Evolutionary conservation across 192 early-diverging fungal species (phyloP).

Genomic region (Haplosporangium gracile): DNA sequence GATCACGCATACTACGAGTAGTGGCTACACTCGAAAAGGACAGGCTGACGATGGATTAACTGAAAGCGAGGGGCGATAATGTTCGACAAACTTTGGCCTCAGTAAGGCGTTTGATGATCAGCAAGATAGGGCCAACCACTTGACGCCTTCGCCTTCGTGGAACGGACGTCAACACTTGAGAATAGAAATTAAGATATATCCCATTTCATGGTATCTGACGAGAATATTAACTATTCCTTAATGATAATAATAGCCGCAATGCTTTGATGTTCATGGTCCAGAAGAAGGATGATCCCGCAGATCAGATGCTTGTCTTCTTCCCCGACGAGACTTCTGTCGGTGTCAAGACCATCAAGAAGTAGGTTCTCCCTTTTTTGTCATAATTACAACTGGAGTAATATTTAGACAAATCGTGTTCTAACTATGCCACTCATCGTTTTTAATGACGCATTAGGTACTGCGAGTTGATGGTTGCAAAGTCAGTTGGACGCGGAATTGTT

Average conservation of each 20-base stretch:
- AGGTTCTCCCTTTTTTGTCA: conserved; percentile 25
- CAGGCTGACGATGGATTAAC: too few relatives aligned
- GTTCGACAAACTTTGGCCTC: too few relatives aligned
- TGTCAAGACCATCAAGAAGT: conserved; percentile 91
- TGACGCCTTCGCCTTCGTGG: too few relatives aligned
- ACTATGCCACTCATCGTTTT: conserved; percentile 3
- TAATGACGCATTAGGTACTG: conserved; percentile 58
- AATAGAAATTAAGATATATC: background rate
- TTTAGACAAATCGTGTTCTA: too few relatives aligned
- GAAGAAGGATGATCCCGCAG: conserved; percentile 82
- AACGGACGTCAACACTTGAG: too few relatives aligned
- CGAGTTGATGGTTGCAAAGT: conserved; percentile 88
- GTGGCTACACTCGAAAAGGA: too few relatives aligned
- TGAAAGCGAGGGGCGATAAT: too few relatives aligned
- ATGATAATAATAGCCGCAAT: conserved; percentile 69
- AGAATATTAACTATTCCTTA: background rate
- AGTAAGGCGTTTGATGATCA: too few relatives aligned
- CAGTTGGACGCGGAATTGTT: conserved; percentile 86
- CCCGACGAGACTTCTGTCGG: conserved; percentile 91
- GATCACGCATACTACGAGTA: too few relatives aligned
- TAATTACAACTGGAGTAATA: background rate
- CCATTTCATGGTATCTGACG: background rate
- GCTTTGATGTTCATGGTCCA: conserved; percentile 88
- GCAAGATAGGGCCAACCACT: too few relatives aligned
- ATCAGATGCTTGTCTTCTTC: conserved; percentile 93